Evolutionary conservation across 768 basidiomycete species (phyloP), one percentile per base, ranked within the genome.

Genomic region (Xerocomellus intermedius): DNA sequence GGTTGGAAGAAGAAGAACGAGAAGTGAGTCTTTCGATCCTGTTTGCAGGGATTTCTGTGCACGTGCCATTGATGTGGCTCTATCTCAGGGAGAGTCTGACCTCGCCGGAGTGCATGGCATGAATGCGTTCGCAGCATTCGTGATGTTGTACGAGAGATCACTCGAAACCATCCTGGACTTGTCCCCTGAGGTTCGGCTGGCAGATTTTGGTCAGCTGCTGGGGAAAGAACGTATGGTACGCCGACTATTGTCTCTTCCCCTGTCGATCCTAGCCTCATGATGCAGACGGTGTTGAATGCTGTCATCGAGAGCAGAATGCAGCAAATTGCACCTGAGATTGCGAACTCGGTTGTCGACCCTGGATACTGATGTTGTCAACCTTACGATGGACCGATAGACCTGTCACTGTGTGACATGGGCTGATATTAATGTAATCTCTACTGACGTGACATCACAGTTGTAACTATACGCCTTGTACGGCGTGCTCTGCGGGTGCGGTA

Each of bases 111-210:
- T 82, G 9, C 71, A 75, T 6, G 85, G 86, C 16, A 84, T 91
- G 82, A 91, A 91, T 54, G 70, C 74, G 7, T 88, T 89, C 64
- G 82, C 83, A 1, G 83, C 89, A 7, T 77, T 80, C n/a, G 69
- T 85, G 4, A 78, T 91, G 53, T 70, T 90, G 2, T 82, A 77
- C 49, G 78, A 82, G 54, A 74, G 75, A 8, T 71, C 76, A 5
- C 62, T 87, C 7, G 77, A 84, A 16, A 75, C 81, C 4, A 82
- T 89, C 61, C 62, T 91, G 24, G 75, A 80, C 14, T 67, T 79
- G 68, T 65, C 72, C 9, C 65, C 81, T 4, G 77, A 85, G 38
- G 75, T 70, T 36, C 75, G 87, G 47, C 38, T 79, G 10, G 67
- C 74, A 14, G 65, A 69, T 33, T 84, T 82, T 65, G 77, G 75